These are phyloP conservation scores for Serendipita sp. DNA, from an alignment of 768 basidiomycete genomes.

Conservation along the genomic window DNA sequence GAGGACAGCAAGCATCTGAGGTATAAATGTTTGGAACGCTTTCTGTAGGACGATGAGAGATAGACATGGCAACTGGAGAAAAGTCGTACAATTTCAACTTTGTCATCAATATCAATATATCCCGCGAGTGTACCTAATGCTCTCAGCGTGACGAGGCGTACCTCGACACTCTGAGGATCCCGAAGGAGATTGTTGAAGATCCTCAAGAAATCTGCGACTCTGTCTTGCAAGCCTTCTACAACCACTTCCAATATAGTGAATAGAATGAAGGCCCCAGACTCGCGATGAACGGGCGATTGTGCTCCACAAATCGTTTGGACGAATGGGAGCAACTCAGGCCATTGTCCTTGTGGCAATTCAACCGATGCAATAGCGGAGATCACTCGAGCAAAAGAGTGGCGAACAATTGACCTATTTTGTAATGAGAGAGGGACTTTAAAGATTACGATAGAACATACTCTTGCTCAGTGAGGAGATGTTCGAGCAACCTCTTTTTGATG, in stretches of 20 bases:
- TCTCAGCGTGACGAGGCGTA: conserved; percentile 78
- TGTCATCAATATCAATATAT: conserved; percentile 79
- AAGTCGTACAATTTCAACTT: conserved; percentile 54
- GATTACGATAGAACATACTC: conserved; percentile 29
- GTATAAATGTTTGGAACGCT: conserved; percentile 75
- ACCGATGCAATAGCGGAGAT: conserved; percentile 83
- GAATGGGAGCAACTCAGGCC: conserved; percentile 81
- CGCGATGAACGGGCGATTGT: conserved; percentile 54
- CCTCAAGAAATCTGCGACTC: conserved; percentile 57
- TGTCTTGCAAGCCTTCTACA: conserved; percentile 73
- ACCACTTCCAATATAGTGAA: conserved; percentile 85
- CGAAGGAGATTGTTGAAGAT: conserved; percentile 54
- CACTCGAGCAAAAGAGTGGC: conserved; percentile 83
- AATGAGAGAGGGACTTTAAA: background rate
- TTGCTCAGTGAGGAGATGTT: conserved; percentile 58
- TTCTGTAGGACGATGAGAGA: conserved; percentile 29
- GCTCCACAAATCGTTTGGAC: conserved; percentile 65
- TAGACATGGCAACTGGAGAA: background rate
- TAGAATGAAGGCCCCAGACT: conserved; percentile 80
- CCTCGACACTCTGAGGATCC: conserved; percentile 79
- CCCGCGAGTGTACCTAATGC: conserved; percentile 87
- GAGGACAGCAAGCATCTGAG: conserved; percentile 76
- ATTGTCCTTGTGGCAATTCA: conserved; percentile 63
- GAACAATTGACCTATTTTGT: conserved; percentile 58
- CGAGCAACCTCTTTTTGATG: conserved; percentile 72